Evolutionary conservation across 1,284 basidiomycete genomes (phyloP), one percentile per base, ranked within the genome.

Genomic region (Sporisorium scitamineum): DNA sequence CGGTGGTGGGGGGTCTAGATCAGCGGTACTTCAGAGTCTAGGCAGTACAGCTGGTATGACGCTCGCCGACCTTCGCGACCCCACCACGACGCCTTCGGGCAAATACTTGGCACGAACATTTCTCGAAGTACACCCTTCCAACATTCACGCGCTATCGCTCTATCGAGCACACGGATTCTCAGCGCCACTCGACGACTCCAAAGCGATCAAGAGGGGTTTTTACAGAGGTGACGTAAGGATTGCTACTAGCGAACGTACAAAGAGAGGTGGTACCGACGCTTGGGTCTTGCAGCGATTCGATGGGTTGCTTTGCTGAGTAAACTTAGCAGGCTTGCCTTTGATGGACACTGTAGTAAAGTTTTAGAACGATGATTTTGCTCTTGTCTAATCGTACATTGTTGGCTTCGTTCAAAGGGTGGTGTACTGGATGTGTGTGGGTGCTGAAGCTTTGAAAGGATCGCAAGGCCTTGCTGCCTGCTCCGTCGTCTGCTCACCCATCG

Each of bases 141-240:
- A 80, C 63, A 3, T 47, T 11, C 57, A 62, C 42, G 81, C 81
- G 5, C 22, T 81, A 6, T 54, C 60, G 14, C 54, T 83, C 39
- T 83, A 79, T 39, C 5, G 61, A 16, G 56, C 57, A 2, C 64
- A 72, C 26, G 77, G 76, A 4, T 83, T 83, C 55, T 1, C 34
- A 3, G 63, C 56, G 0, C 71, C 76, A 0, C 11, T 32, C 5
- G 67, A 70, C 29, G 62, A 65, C 26, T 9, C 39, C 26, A 56
- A 56, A 4, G 72, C 67, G 5, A 22, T 75, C 45, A 70, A 67
- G 29, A 45, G 54, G 7, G 65, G 67, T 2, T 83, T 76, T 34
- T 83, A 78, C 54, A 53, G 80, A 2, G 81, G 81, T 22, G 81
- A 83, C 52, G 39, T 56, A 0, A 32, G 81, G 20, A 83, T 83